Percentiles rank a stretch among this genome's conserved stretches.
phyloP scores from a whole-genome alignment of 2,329 filamentous ascomycete species.

The Cladosporium sp. region DNA sequence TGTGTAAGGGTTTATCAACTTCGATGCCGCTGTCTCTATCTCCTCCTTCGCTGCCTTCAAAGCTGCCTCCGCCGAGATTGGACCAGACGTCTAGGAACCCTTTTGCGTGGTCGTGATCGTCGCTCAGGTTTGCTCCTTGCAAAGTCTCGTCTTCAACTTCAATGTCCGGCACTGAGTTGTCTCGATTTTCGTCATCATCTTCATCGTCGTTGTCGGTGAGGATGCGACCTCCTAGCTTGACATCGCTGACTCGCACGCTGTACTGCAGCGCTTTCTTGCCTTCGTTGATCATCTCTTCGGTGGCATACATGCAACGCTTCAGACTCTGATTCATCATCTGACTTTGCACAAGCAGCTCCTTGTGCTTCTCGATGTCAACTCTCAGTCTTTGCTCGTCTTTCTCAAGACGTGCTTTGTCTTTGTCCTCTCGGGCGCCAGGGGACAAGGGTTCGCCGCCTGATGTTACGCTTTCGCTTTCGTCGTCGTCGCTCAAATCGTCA shows the following conservation, averaged over 20 bases:
- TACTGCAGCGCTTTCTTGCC: slow-evolving; percentile 84
- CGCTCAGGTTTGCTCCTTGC: slow-evolving; percentile 12
- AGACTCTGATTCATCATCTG: slow-evolving; percentile 95
- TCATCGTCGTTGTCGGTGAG: slow-evolving; percentile 55
- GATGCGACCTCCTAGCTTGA: slow-evolving; percentile 76
- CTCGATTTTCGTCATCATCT: slow-evolving; percentile 18
- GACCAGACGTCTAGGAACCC: slow-evolving; percentile 26
- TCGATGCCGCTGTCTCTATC: slow-evolving; percentile 32
- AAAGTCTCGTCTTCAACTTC: slow-evolving; percentile 23
- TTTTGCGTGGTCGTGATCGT: slow-evolving; percentile 22
- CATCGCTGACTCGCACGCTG: slow-evolving; percentile 69
- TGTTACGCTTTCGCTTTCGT: slow-evolving; percentile 28
- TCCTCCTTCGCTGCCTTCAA: slow-evolving; percentile 19
- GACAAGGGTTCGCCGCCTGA: slow-evolving; percentile 20
- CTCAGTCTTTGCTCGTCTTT: slow-evolving; percentile 79
- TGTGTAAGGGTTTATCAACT: slow-evolving; percentile 20
- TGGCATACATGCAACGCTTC: slow-evolving; percentile 82
- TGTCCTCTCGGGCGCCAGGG: slow-evolving; percentile 36
- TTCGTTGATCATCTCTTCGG: slow-evolving; percentile 84
- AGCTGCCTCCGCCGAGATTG: slow-evolving; percentile 16
- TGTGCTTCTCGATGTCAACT: slow-evolving; percentile 81
- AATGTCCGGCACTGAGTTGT: slow-evolving; percentile 16
- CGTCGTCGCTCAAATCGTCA: slow-evolving; percentile 32
- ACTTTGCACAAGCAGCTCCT: slow-evolving; percentile 79
- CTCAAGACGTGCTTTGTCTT: slow-evolving; percentile 52